A percentile compares a stretch with the other conserved stretches of the same genome.
Conservation (phyloP, 192 early-diverging fungal genomes). For the Piromyces sp. region DNA sequence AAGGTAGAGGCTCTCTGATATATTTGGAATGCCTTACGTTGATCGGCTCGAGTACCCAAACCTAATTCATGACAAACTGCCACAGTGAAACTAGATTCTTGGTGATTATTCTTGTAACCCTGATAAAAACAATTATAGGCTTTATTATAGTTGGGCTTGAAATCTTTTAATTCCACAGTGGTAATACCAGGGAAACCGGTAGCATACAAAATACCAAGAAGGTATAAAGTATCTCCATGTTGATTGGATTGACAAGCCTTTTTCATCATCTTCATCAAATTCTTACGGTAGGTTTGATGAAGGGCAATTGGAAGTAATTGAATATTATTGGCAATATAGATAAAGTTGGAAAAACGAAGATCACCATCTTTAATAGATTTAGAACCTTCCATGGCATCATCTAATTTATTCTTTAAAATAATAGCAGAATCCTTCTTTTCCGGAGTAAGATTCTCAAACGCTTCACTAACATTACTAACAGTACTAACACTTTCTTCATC, state of each 20-base stretch:
- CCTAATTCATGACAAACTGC: background rate
- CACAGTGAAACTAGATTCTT: background rate
- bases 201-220: background rate
- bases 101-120: background rate
- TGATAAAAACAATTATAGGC: background rate
- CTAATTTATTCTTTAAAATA: background rate
- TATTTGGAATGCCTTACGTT: constrained; percentile 33
- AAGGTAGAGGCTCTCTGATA: constrained; percentile 53
- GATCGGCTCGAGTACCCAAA: background rate
- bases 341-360: background rate
- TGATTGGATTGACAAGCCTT: background rate
- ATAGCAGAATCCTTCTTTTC: background rate
- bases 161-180: background rate
- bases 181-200: background rate
- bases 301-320: background rate
- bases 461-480: background rate
- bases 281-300: background rate
- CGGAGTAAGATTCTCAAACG: background rate
- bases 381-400: background rate
- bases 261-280: background rate
- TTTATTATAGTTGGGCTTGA: background rate
- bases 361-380: background rate
- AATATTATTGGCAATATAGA: background rate
- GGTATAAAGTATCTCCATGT: background rate
- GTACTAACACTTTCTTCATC: background rate